Base-by-base conservation (phyloP, 1,284 basidiomycete species). In the Cryptococcus jaspeensis region DNA sequence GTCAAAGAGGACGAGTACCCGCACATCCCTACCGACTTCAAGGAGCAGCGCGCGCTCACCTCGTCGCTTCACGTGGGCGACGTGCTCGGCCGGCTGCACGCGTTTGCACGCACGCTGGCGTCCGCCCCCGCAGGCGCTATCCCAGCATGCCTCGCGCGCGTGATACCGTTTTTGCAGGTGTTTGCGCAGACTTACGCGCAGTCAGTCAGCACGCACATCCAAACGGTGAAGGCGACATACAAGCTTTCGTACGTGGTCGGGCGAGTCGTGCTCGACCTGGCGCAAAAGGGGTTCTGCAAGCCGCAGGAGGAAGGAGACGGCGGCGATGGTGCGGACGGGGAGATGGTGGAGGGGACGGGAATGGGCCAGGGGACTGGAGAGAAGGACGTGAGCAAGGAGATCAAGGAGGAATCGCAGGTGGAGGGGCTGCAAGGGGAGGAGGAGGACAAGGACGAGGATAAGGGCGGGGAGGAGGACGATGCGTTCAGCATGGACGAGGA, bases 381-480 rank as follows among this genome's bases (percentile, higher is more conserved):
- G 18, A 85, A 97, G 75, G 89, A 96, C 68, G 87, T 93, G 53
- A 92, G 89, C 79, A 88, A 90, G 65, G 89, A 96, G 69, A 92
- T 97, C 55, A 87, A 92, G 68, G 92, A 98, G 59, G 94, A 99
- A 74, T 89, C 90, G 69, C 92, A 96, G 70, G 90, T 99, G 35
- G 96, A 99, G 73, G 96, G 96, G 2, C 80, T 99, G 20, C 84
- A 88, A 70, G 88, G 85, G 38, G 85, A 89, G 47, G 82, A 86
- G n/a, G 80, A 81, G 22, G 83, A 85, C 53, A 75, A 79, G 22
- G 73, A 79, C 32, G 80, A 84, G 38, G 78, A 83, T 59, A 74
- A 81, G 43, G 77, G 81, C 15, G 80, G 83, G 13, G 84, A 86
- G 50, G 83, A 88, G 50, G 80, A 82, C 55, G 80, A 83, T 46